Evolutionary conservation across 306 rosid genomes (phyloP), one percentile per base, ranked within the genome.

Genomic region (Lathyrus sativus): DNA sequence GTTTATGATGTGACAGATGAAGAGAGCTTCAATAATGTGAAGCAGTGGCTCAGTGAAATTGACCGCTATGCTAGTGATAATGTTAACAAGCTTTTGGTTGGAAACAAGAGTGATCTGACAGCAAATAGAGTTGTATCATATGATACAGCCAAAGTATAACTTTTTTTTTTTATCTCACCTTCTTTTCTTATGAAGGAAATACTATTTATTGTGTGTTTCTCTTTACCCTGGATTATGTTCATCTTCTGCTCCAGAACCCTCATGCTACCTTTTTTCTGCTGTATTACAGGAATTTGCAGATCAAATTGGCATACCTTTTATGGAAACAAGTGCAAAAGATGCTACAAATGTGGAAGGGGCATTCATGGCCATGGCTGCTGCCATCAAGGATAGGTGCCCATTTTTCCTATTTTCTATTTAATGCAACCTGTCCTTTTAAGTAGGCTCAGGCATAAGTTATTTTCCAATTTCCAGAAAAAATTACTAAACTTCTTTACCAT

Each of bases 311-410:
- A 79, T 79, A 14, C 87, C 87, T 60, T 83, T 83, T 37, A 67
- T 83, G 87, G 87, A 83, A 79, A 79, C 84, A 28, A 83, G 87
- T 74, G 87, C 87, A 33, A 83, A 83, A 61, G 82, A 83, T 79
- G 60, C 84, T 70, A 79, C 84, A 41, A 83, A 83, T 68, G 87
- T 83, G 35, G 87, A 83, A 69, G 78, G 80, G 24, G 84, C 87
- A 11, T 83, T 83, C 80, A 79, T 83, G 87, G 87, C 84, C 76
- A 79, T 83, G 87, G 59, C 84, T 76, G 82, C 84, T 48, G 0
- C 87, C 69, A 79, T 83, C 80, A 83, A 83, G 76, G 53, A 79
- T 24, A 79, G 87, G 84, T 83, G 26, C 22, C 22, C 17, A 28
- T 56, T 10, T 3, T 63, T 48, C 56, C 24, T 45, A 1, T 38